phyloP scores from a whole-genome alignment of 768 basidiomycete genomes.

The Gymnopilus junonius region DNA sequence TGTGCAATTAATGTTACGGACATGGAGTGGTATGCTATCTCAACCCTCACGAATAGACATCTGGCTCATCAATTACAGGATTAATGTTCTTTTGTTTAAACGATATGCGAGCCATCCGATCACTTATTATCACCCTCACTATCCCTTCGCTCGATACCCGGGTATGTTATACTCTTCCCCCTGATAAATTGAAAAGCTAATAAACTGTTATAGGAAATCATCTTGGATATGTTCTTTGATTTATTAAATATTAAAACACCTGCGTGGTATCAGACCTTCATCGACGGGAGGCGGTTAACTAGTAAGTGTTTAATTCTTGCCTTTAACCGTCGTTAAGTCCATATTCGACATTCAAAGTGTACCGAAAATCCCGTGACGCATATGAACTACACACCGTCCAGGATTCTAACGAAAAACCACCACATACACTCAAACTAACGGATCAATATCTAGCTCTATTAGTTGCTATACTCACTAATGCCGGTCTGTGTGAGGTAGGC shows the following conservation, averaged over 20 bases:
- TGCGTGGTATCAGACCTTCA: conserved; percentile 92
- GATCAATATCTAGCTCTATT: conserved; percentile 93
- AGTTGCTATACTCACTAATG: conserved; percentile 81
- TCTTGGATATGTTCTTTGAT: conserved; percentile 94
- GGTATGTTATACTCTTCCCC: conserved; percentile 47
- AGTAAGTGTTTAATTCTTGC: conserved; percentile 46
- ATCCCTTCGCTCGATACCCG: conserved; percentile 89
- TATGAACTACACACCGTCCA: conserved; percentile 35
- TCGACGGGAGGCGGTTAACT: conserved; percentile 85
- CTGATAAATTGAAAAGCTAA: not conserved
- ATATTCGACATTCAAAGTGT: conserved; percentile 49
- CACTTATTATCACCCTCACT: conserved; percentile 81
- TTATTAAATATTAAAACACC: conserved; percentile 90
- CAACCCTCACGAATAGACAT: not conserved
- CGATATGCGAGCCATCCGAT: conserved; percentile 82
- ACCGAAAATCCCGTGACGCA: conserved; percentile 56
- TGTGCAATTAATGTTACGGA: conserved; percentile 82
- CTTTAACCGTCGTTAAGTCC: not conserved
- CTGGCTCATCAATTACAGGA: conserved; percentile 44
- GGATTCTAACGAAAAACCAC: conserved; percentile 49
- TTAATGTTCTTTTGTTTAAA: conserved; percentile 94
- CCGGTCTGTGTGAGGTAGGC: conserved; percentile 84
- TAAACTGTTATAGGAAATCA: conserved; percentile 68
- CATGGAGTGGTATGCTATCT: conserved; percentile 83
- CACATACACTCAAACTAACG: conserved; percentile 74